These are phyloP conservation scores for Pelargonium nanum DNA, from an alignment of 345 rosid species.

Conservation along the genomic window DNA sequence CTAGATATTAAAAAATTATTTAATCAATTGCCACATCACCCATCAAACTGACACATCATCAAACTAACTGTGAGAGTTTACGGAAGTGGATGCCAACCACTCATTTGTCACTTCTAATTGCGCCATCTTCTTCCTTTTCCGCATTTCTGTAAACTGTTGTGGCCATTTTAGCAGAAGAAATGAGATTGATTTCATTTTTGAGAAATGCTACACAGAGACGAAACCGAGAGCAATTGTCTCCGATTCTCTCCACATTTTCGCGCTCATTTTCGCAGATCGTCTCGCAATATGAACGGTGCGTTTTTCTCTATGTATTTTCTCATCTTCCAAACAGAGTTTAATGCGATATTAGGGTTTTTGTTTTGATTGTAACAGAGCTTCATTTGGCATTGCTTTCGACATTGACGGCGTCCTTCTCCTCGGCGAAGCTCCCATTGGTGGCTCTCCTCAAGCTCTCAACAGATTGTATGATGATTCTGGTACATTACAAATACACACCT, in stretches of 20 bases:
- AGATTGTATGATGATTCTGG: conserved; percentile 50
- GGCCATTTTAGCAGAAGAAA: too few species aligned
- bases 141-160: too few species aligned
- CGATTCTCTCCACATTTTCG: conserved; percentile 8
- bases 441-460: conserved; percentile 49
- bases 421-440: conserved; percentile 61
- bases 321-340: not conserved
- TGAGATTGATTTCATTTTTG: not conserved
- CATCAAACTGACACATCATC: too few species aligned
- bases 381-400: conserved; percentile 75
- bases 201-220: conserved; percentile 7
- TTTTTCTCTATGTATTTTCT: not conserved
- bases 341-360: not conserved
- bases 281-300: conserved; percentile 21
- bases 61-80: too few species aligned
- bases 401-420: conserved; percentile 82
- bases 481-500: conserved; percentile 4
- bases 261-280: conserved; percentile 24
- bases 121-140: too few species aligned
- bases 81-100: too few species aligned
- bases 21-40: too few species aligned
- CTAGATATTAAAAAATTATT: too few species aligned
- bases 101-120: too few species aligned
- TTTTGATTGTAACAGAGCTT: conserved; percentile 21
- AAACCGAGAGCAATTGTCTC: conserved; percentile 10